Percentiles rank a stretch among this genome's conserved stretches.
phyloP scores from a whole-genome alignment of 345 rosid species.

The Cardamine resedifolia region DNA sequence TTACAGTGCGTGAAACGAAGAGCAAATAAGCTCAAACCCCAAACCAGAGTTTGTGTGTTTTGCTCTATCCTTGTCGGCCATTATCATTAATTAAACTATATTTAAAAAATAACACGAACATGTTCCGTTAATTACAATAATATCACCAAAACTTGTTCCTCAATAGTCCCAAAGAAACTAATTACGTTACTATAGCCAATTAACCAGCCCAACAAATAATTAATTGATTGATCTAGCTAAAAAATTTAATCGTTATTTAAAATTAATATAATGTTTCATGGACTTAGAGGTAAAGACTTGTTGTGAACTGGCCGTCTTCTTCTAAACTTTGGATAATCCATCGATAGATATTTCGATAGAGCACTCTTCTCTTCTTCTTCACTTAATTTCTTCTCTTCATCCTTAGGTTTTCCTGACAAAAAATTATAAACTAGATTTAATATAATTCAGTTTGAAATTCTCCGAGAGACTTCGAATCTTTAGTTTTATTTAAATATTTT shows the following conservation, averaged over 20 bases:
- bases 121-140: conserved; percentile 40
- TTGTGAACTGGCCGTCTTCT: conserved; percentile 81
- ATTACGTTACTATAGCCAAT: conserved; percentile 22
- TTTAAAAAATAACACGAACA: conserved; percentile 19
- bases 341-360: conserved; percentile 51
- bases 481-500: background rate
- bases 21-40: conserved; percentile 34
- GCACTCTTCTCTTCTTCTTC: conserved; percentile 44
- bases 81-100: conserved; percentile 2
- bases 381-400: conserved; percentile 26
- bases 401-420: conserved; percentile 32
- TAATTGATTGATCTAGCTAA: conserved; percentile 18
- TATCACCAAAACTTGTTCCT: conserved; percentile 33
- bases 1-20: conserved; percentile 38
- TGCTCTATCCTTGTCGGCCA: conserved; percentile 41
- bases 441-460: background rate
- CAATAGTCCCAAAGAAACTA: conserved; percentile 25
- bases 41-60: conserved; percentile 37
- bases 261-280: conserved; percentile 28
- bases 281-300: conserved; percentile 62
- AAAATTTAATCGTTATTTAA: background rate
- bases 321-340: conserved; percentile 69
- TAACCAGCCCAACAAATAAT: conserved; percentile 20
- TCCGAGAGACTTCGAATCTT: background rate
- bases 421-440: background rate